Evolutionary conservation across 2,329 filamentous ascomycete genomes (phyloP), one percentile per base, ranked within the genome.

Genomic region (Aspergillus floridensis): DNA sequence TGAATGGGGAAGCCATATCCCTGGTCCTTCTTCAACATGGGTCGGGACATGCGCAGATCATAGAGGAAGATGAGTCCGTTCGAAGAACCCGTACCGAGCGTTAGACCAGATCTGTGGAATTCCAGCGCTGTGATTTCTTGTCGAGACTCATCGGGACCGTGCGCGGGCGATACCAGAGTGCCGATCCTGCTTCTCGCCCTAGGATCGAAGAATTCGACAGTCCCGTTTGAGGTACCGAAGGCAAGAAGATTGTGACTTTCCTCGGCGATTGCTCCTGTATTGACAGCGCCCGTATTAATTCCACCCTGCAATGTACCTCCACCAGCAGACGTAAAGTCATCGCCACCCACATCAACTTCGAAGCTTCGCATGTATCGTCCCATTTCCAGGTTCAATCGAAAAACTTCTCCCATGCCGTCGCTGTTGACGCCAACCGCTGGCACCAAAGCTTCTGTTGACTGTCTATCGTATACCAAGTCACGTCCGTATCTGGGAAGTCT

Each of bases 161-260:
- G 75, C 6, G 74, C 63, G 4, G 82, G 83, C 1, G 81, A 84
- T 12, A 88, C 83, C 2, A 99, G 80, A 19, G 93, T 83, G 16
- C 91, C 93, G 11, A 93, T 89, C 59, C 92, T 84, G 57, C 88
- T 89, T 71, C 92, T 89, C 31, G 90, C 92, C 60, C 95, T 85
- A 1, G 93, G 85, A 72, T 99, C 95, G 91, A 93, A 99, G 70
- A 98, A 93, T 73, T 99, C 95, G 26, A 98, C 91, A 0, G 93
- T 96, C n/a, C 95, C 93, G 58, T 95, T 80, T 2, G 92, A 93
- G 1, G 95, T 99, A 55, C 96, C 95, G 69, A 99, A 99, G 0
- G 93, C 93, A 35, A 93, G 83, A 4, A 99, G 81, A 58, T 95
- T 95, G 74, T 99, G 95, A 51, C 90, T 93, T 46, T 88, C 85